Evolutionary conservation across 805 yeast genomes (phyloP).

Genomic region (Candida insectorum): DNA sequence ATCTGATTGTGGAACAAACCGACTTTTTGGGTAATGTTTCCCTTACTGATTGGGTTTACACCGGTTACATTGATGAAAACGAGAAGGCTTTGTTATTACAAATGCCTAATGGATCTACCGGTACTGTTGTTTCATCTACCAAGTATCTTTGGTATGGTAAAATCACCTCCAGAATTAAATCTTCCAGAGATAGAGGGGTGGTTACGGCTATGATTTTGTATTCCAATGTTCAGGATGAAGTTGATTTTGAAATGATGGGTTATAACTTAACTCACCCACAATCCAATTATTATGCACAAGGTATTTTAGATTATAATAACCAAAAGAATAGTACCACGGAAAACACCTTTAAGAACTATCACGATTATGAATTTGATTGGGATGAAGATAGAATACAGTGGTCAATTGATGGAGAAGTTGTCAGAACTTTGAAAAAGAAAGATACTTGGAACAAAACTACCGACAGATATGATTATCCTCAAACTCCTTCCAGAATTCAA

Average conservation of each 20-base stretch:
- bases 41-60: conserved; percentile 65
- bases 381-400: conserved; percentile 64
- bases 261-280: conserved; percentile 63
- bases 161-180: conserved; percentile 62
- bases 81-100: conserved; percentile 60
- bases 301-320: conserved; percentile 65
- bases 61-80: conserved; percentile 50
- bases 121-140: conserved; percentile 79
- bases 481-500: conserved; percentile 72
- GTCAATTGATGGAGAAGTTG: conserved; percentile 65
- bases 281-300: conserved; percentile 79
- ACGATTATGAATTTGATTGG: conserved; percentile 81
- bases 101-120: conserved; percentile 73
- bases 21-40: conserved; percentile 69
- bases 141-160: conserved; percentile 87
- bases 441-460: conserved; percentile 64
- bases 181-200: conserved; percentile 78
- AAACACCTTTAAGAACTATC: conserved; percentile 66
- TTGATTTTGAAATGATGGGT: conserved; percentile 87
- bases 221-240: conserved; percentile 86
- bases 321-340: conserved; percentile 39
- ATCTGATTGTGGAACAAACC: conserved; percentile 18
- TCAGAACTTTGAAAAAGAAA: conserved; percentile 60
- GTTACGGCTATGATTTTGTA: conserved; percentile 76
- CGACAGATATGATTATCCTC: conserved; percentile 57